Base-by-base conservation (phyloP, 2,329 filamentous ascomycete species). In the Monilinia laxa region DNA sequence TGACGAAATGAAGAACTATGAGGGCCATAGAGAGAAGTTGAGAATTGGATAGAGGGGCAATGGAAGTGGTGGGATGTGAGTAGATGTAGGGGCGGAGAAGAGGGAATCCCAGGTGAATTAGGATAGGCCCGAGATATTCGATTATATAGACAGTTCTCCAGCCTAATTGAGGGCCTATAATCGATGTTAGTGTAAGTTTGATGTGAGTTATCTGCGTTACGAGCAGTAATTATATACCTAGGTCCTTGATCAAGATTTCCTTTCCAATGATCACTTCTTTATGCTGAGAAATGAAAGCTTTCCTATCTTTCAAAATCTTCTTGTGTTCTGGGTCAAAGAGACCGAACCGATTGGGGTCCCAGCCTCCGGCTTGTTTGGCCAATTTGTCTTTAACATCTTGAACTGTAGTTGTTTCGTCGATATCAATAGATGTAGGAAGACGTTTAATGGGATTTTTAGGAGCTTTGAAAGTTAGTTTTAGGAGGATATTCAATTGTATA, bases 111-210 rank as follows among this genome's bases (percentile, higher is more conserved):
- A 87, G 85, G 81, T 97, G 93, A 80, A 98, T 90, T 75, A 97
- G 80, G 74, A 98, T 85, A 7, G 95, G 95, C 4, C 95, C 95
- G 71, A 95, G 80, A 79, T 99, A 99, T 80, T 99, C 95, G 81
- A 97, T 88, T 70, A 97, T 81, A 83, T 94, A 99, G 78, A 98
- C 94, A 68, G 92, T 95, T 71, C 88, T 89, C 95, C 95, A 99
- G 70, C 87, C 87, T 66, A 97, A 90, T 79, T 99, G 95, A 59
- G 89, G 86, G 20, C 95, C 93, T 96, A 68, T 47, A 14, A 11
- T 31, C 11, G 14, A 9, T 25, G 6, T 4, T 9, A 31, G 4
- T 20, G 28, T 40, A 25, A 59, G 51, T 51, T 60, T 45, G 23
- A 10, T 54, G 18, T 20, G 20, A n/a, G 11, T 35, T 42, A 65